phyloP scores from a whole-genome alignment of 2,329 filamentous ascomycete species.

The Fusarium tjaetaba region DNA sequence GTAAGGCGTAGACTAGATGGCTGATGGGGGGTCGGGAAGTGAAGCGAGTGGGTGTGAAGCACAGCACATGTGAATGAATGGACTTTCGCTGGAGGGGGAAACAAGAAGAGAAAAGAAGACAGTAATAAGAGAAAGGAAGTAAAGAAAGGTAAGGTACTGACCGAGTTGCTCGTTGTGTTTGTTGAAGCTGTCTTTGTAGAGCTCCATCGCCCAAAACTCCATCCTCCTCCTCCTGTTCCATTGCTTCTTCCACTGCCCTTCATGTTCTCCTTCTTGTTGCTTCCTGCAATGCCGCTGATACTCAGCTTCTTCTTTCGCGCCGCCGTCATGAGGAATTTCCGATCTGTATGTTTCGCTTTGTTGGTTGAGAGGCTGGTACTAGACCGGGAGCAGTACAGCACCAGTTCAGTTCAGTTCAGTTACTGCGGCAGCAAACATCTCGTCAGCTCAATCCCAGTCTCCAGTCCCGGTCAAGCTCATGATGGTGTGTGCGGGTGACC shows the following conservation, averaged over 20 bases:
- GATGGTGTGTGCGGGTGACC: neutral
- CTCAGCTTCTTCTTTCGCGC: conserved; percentile 32
- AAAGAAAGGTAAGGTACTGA: neutral
- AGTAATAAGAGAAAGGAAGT: neutral
- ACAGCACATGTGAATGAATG: conserved; percentile 13
- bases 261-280: conserved; percentile 29
- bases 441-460: conserved; percentile 17
- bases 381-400: neutral
- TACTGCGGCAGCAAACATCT: conserved; percentile 2
- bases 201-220: conserved; percentile 34
- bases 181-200: conserved; percentile 20
- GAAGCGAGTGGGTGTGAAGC: conserved; percentile 18
- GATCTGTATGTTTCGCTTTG: neutral
- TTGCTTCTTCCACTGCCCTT: conserved; percentile 18
- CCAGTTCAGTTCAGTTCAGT: neutral
- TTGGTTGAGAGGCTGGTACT: neutral
- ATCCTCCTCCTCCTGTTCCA: conserved; percentile 21
- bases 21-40: conserved; percentile 3
- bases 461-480: neutral
- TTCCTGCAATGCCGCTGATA: conserved; percentile 23
- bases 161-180: conserved; percentile 9
- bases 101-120: conserved; percentile 1
- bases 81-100: neutral
- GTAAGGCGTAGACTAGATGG: conserved; percentile 2
- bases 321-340: conserved; percentile 15